Evolutionary conservation across 2,329 filamentous ascomycete species (phyloP).

Genomic region (Neofusicoccum sp.): DNA sequence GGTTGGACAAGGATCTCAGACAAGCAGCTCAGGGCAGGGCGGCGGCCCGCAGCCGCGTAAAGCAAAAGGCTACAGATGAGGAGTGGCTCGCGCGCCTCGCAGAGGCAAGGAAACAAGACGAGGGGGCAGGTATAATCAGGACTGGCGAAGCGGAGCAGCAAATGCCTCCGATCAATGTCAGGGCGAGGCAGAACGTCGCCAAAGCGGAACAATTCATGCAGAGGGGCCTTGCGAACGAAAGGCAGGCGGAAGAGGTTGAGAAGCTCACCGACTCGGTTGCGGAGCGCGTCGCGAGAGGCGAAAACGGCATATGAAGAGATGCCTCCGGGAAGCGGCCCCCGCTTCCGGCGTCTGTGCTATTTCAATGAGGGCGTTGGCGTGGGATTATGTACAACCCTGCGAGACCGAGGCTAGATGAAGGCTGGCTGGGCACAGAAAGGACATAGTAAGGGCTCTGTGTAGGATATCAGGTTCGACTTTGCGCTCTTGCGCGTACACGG

Average conservation of each 20-base stretch:
- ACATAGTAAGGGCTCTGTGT: background rate
- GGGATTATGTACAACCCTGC: background rate
- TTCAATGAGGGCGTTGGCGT: background rate
- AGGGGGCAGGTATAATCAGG: background rate
- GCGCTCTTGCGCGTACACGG: background rate
- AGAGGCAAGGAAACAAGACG: background rate
- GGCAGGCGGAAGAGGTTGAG: background rate
- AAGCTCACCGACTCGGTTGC: background rate
- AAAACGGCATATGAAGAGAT: background rate
- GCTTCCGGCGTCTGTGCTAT: background rate
- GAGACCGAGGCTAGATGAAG: background rate
- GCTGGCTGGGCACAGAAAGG: background rate
- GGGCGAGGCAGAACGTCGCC: background rate
- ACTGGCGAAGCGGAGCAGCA: background rate
- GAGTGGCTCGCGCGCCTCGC: background rate
- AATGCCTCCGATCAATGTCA: background rate
- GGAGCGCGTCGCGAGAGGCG: background rate
- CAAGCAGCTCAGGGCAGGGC: conserved; percentile 41
- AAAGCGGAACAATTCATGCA: background rate
- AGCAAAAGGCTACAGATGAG: background rate
- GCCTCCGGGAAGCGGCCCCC: background rate
- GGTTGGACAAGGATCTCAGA: conserved; percentile 60
- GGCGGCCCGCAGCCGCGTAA: conserved; percentile 1
- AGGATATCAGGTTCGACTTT: background rate
- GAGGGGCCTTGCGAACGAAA: conserved; percentile 4